Evolutionary conservation across 805 yeast genomes (phyloP).

Genomic region (Kazachstania martiniae): DNA sequence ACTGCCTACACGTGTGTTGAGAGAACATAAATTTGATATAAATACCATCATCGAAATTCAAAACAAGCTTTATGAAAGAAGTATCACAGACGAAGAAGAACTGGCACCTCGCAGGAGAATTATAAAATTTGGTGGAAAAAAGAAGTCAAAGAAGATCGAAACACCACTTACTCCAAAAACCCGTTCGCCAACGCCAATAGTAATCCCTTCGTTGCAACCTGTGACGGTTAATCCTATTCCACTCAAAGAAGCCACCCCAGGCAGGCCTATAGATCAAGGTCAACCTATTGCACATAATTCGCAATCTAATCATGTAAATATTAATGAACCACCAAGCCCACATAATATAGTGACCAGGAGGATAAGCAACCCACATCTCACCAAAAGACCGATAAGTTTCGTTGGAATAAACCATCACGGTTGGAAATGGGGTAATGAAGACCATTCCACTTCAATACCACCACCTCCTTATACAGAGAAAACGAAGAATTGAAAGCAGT

Average conservation of each 20-base stretch:
- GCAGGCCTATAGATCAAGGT: too few relatives aligned
- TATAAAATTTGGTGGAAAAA: slow-evolving; percentile 11
- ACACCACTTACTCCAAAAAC: too few relatives aligned
- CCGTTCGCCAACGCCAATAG: too few relatives aligned
- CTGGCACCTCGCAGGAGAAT: slow-evolving; percentile 25
- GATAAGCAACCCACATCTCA: not conserved
- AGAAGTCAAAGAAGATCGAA: not conserved
- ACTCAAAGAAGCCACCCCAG: too few relatives aligned
- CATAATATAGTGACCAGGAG: slow-evolving; percentile 3
- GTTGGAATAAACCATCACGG: slow-evolving; percentile 3
- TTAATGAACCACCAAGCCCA: not conserved
- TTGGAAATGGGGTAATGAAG: slow-evolving; percentile 22
- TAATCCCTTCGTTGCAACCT: too few relatives aligned
- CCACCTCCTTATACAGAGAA: slow-evolving; percentile 21
- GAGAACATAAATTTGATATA: slow-evolving; percentile 15
- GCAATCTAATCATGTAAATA: too few relatives aligned
- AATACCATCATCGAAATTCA: slow-evolving; percentile 25
- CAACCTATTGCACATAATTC: too few relatives aligned
- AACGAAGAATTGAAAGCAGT: not conserved
- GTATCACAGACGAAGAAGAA: slow-evolving; percentile 16
- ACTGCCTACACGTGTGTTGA: slow-evolving; percentile 18
- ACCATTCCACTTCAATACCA: slow-evolving; percentile 5
- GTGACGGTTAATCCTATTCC: too few relatives aligned
- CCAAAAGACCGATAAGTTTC: not conserved
- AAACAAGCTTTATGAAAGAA: slow-evolving; percentile 23